Conservation (phyloP, 768 basidiomycete genomes). For the Pseudohyphozyma bogoriensis region DNA sequence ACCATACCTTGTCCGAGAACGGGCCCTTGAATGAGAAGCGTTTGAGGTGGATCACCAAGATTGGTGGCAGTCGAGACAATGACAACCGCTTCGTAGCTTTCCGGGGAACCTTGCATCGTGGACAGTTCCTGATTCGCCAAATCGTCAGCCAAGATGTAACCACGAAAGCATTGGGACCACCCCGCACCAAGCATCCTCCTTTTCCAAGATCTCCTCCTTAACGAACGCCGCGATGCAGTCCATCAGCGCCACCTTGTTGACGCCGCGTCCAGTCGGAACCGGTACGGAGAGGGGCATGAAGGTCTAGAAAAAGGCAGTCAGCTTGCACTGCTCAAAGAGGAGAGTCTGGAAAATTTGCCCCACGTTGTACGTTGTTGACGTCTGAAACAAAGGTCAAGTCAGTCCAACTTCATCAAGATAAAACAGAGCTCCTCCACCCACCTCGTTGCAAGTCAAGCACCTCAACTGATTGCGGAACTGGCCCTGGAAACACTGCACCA, state of each 20-base stretch:
- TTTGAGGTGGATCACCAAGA: slow-evolving; percentile 84
- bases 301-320: slow-evolving; percentile 32
- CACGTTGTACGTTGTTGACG: slow-evolving; percentile 85
- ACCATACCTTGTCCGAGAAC: slow-evolving; percentile 70
- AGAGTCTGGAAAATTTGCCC: slow-evolving; percentile 18
- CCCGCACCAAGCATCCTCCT: slow-evolving; percentile 88
- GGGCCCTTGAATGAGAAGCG: slow-evolving; percentile 82
- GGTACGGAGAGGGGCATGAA: slow-evolving; percentile 93
- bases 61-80: slow-evolving; percentile 82
- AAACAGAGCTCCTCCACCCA: slow-evolving; percentile 42
- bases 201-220: slow-evolving; percentile 77
- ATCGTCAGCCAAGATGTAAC: too few species aligned
- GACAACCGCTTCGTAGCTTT: slow-evolving; percentile 78
- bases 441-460: slow-evolving; percentile 82
- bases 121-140: slow-evolving; percentile 78
- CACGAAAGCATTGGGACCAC: too few species aligned
- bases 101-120: slow-evolving; percentile 79
- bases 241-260: slow-evolving; percentile 56
- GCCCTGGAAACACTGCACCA: slow-evolving; percentile 96
- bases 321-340: rapidly evolving
- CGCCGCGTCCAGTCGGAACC: slow-evolving; percentile 56
- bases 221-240: slow-evolving; percentile 84
- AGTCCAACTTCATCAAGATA: slow-evolving; percentile 24
- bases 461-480: slow-evolving; percentile 84
- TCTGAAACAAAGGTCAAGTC: slow-evolving; percentile 46